Evolutionary conservation across 768 basidiomycete species (phyloP).

Genomic region (Termitomyces sp.): DNA sequence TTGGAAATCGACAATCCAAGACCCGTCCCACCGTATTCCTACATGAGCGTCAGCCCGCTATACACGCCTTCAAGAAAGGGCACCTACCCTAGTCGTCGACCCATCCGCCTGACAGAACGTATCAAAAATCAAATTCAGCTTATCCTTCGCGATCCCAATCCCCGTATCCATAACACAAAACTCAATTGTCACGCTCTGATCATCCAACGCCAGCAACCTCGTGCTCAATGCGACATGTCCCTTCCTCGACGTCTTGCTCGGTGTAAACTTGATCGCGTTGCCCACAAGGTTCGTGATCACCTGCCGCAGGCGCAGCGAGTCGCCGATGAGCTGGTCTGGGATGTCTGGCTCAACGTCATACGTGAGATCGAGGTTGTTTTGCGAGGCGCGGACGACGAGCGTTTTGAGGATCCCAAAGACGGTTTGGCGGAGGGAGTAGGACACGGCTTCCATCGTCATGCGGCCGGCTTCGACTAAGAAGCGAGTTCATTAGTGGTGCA

Average conservation of each 20-base stretch:
- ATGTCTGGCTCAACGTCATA: conserved; percentile 96
- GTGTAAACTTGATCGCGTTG: conserved; percentile 97
- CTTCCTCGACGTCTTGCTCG: conserved; percentile 69
- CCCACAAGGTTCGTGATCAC: conserved; percentile 95
- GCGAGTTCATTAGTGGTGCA: conserved; percentile 11
- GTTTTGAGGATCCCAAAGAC: conserved; percentile 98
- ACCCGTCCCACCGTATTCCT: conserved; percentile 98
- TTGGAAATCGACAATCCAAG: conserved; percentile 97
- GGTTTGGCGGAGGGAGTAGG: conserved; percentile 94
- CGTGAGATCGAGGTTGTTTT: conserved; percentile 93
- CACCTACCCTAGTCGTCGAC: conserved; percentile 84
- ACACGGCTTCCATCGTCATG: conserved; percentile 99
- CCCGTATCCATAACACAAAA: conserved; percentile 98
- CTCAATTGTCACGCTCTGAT: conserved; percentile 84
- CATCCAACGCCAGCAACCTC: conserved; percentile 72
- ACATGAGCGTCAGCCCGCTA: conserved; percentile 1
- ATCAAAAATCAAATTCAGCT: conserved; percentile 97
- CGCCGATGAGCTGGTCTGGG: conserved; percentile 95
- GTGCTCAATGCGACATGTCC: conserved; percentile 92
- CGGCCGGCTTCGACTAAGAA: conserved; percentile 91
- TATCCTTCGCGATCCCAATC: conserved; percentile 98
- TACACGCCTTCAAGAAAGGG: conserved; percentile 17
- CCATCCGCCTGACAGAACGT: conserved; percentile 99
- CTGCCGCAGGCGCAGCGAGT: conserved; percentile 90
- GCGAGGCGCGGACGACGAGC: conserved; percentile 93